Conservation (phyloP, 2,329 filamentous ascomycete species). For the Sclerotinia nivalis region DNA sequence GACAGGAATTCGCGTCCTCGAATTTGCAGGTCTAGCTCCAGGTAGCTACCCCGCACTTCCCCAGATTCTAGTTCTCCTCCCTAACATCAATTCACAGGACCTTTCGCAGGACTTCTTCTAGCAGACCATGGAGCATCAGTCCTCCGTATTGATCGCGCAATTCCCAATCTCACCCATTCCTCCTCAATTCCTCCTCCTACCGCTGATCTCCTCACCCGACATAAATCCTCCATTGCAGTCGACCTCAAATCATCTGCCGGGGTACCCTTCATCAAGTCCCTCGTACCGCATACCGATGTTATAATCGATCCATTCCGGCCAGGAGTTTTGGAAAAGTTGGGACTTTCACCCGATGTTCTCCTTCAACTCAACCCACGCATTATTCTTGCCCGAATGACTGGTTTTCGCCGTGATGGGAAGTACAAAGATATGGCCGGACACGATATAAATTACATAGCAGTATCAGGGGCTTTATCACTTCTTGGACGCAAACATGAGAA, state of each 20-base stretch:
- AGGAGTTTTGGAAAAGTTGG: conserved; percentile 82
- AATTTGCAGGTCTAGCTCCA: conserved; percentile 64
- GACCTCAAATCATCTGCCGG: conserved; percentile 72
- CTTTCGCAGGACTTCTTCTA: conserved; percentile 85
- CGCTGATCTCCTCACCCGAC: conserved; percentile 73
- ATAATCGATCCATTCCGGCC: conserved; percentile 93
- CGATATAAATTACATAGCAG: conserved; percentile 94
- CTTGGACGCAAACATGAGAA: conserved; percentile 69
- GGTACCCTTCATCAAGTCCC: conserved; percentile 62
- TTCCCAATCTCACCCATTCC: conserved; percentile 47
- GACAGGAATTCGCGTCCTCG: conserved; percentile 60
- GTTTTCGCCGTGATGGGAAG: conserved; percentile 82
- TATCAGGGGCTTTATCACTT: conserved; percentile 75
- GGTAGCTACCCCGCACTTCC: conserved; percentile 50
- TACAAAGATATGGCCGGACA: conserved; percentile 90
- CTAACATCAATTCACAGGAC: conserved; percentile 54
- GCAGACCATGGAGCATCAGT: conserved; percentile 88
- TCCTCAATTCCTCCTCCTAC: conserved; percentile 51
- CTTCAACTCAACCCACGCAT: conserved; percentile 69
- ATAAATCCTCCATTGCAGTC: conserved; percentile 77
- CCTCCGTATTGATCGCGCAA: conserved; percentile 76
- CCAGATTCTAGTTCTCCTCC: conserved; percentile 11
- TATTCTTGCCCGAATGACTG: conserved; percentile 83
- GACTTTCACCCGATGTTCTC: conserved; percentile 70
- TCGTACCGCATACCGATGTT: conserved; percentile 68